Conservation (phyloP, 2,329 filamentous ascomycete species). For the Alternaria gaisen region DNA sequence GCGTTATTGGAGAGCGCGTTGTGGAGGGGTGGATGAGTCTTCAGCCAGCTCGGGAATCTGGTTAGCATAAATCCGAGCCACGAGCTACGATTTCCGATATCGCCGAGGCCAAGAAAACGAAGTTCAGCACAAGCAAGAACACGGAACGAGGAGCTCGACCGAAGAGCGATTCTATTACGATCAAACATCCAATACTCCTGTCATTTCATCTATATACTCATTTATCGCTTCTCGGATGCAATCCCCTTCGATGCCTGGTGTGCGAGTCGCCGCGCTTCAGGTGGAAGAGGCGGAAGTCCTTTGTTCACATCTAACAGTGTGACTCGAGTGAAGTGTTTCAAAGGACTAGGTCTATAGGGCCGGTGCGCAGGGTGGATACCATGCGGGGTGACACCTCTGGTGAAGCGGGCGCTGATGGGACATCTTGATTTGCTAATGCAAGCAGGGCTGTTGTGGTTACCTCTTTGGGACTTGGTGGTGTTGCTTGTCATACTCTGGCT, state of each 20-base stretch:
- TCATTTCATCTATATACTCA: background rate
- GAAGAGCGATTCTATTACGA: background rate
- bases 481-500: background rate
- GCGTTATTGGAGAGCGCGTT: background rate
- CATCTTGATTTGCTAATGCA: background rate
- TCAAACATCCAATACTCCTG: background rate
- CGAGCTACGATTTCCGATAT: conserved; percentile 17
- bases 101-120: conserved; percentile 16
- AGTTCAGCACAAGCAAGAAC: background rate
- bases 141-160: background rate
- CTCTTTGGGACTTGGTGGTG: background rate
- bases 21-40: conserved; percentile 9
- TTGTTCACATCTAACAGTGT: conserved; percentile 15
- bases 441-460: background rate
- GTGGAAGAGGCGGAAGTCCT: conserved; percentile 18
- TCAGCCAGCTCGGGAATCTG: conserved; percentile 11
- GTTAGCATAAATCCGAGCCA: conserved; percentile 11
- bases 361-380: conserved; percentile 5
- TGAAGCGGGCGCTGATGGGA: background rate
- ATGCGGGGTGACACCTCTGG: background rate
- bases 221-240: background rate
- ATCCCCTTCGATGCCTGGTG: background rate
- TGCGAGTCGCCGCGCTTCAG: conserved; percentile 1
- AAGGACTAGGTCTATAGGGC: conserved; percentile 11
- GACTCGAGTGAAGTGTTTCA: conserved; percentile 4